These are phyloP conservation scores for Suhomyces chickasaworum DNA, from an alignment of 1,139 yeast species.

Conservation along the genomic window DNA sequence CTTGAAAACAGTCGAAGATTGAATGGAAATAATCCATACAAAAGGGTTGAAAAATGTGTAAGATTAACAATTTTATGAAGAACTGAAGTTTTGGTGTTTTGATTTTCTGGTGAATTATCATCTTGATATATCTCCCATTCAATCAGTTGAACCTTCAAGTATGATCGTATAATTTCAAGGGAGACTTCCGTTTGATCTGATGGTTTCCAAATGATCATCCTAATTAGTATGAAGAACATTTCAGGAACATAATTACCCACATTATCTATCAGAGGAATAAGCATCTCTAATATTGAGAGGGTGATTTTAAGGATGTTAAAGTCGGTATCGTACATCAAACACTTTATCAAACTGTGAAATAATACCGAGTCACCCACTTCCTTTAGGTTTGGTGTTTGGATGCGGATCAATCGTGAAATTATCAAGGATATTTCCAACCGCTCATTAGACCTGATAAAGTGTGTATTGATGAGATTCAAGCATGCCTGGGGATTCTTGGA, in stretches of 20 bases:
- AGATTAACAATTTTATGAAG: constrained; percentile 15
- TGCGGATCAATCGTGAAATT: constrained; percentile 29
- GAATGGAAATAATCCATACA: constrained; percentile 65
- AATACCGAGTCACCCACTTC: background rate
- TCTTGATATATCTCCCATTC: constrained; percentile 2
- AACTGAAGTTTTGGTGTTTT: background rate
- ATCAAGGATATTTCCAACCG: constrained; percentile 43
- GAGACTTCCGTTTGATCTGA: background rate
- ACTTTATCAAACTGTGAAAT: constrained; percentile 30
- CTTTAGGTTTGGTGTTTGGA: constrained; percentile 5
- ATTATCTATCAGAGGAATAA: constrained; percentile 52
- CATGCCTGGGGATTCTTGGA: constrained; percentile 33
- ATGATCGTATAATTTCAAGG: background rate
- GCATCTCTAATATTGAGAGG: constrained; percentile 51
- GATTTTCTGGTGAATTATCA: background rate
- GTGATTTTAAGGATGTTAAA: constrained; percentile 45
- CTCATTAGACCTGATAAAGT: constrained; percentile 28
- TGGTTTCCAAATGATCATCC: constrained; percentile 39
- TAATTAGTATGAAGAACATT: constrained; percentile 47
- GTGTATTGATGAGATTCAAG: constrained; percentile 35
- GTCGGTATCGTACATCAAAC: constrained; percentile 49
- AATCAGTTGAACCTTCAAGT: constrained; percentile 1
- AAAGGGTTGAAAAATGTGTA: constrained; percentile 38
- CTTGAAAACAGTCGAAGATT: constrained; percentile 49
- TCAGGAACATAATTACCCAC: constrained; percentile 42